Evolutionary conservation across 768 basidiomycete species (phyloP), one percentile per base, ranked within the genome.

Genomic region (Trametes cinnabarina): DNA sequence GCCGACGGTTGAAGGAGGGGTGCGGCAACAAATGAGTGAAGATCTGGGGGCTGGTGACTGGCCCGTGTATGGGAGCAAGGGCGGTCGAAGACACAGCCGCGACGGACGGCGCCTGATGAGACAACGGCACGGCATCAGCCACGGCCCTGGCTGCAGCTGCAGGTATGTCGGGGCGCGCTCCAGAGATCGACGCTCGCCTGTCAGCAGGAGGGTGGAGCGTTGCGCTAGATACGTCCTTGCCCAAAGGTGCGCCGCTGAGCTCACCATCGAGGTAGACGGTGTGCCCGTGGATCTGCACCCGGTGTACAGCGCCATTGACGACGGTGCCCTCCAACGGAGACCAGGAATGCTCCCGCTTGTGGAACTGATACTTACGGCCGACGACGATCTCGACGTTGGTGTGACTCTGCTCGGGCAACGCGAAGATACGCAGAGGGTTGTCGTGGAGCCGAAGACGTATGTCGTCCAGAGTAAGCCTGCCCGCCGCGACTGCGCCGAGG

Each of bases 361-460:
- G 70, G 70, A 91, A 92, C 41, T 53, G 65, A 2, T 58, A 56
- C 53, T 66, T 67, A 50, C 97, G 85, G 55, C 92, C 90, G 25
- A 97, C 76, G 62, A 95, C 92, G 43, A 99, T 92, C 69, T 99
- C 97, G 35, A 97, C 91, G 62, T 87, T 88, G 1, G 94, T 94
- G 59, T 92, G 82, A 5, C 81, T 68, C 68, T 93, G 92, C 61
- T 97, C 93, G 0, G 92, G 87, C 12, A 98, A 80, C 32, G 87
- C 88, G 69, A 98, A 97, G 69, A 99, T 98, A 39, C 84, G 81
- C 19, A 90, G 82, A 1, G 97, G 96, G 72, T 97, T 98, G 66
- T 98, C 94, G 69, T 94, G 86, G 17, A 98, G 71, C 46, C 94
- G 85, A n/a, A 77, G 68, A 34, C 84, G 85, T 63, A 99, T 85